Evolutionary conservation across 169 alveolate genomes (phyloP), one percentile per base, ranked within the genome.

Genomic region (Plasmodium blacklocki): DNA sequence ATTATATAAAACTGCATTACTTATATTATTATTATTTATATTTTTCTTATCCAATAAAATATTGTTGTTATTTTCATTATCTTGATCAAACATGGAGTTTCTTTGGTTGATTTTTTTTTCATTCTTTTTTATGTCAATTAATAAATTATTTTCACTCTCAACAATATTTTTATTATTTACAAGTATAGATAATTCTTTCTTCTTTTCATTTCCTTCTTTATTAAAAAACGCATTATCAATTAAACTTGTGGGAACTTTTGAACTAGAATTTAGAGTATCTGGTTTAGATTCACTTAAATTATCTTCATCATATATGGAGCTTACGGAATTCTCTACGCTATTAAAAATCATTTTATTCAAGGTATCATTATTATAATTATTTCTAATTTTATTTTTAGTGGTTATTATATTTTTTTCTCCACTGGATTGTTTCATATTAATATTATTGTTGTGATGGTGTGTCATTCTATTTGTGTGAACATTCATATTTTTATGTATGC

Each of bases 221-320:
- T 60, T 67, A 6, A 21, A 21, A 74, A 74, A 60, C 6, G 39
- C 7, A 15, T 58, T 52, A 18, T 74, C 88, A 29, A 74, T 74
- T 66, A 74, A 52, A 49, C 59, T 74, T 23, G 63, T 23, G 7
- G 2, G 39, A 60, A 59, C 12, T 12, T 60, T 74, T 74, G 74
- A 39, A 39, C 47, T 39, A 39, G 5, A 39, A 39, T 39, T 39
- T 39, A 7, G 2, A 39, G 47, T 39, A 39, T 39, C 47, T 39
- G 47, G 11, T 39, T 39, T 39, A 1, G 47, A 39, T 39, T 5
- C 47, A 39, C 47, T 39, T 39, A 39, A 39, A 39, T 39, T 39
- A 39, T 39, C 47, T 39, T 39, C 47, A 39, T 39, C 47, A 39
- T 39, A 39, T 39, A 39, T 7, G 2, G 47, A 39, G 47, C 47